phyloP scores from a whole-genome alignment of 805 yeast species.

The Starmerella geochares region DNA sequence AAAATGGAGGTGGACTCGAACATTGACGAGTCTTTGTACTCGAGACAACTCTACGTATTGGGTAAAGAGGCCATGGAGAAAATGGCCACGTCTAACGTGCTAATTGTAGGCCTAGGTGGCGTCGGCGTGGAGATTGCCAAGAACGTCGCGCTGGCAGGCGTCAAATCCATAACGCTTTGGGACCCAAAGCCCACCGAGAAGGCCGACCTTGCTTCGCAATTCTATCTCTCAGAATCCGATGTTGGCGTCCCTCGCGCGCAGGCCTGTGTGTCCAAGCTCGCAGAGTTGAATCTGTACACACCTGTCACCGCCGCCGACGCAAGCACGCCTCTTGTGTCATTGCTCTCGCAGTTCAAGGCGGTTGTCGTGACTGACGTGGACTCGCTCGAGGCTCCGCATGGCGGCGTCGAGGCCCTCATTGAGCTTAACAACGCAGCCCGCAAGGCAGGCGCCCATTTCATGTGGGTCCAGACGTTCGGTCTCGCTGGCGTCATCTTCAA shows the following conservation, averaged over 20 bases:
- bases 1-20: slow-evolving; percentile 8
- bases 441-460: slow-evolving; percentile 60
- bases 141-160: slow-evolving; percentile 94
- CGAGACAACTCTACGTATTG: slow-evolving; percentile 87
- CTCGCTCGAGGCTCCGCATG: slow-evolving; percentile 27
- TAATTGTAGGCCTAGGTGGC: slow-evolving; percentile 82
- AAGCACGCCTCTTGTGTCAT: slow-evolving; percentile 41
- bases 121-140: slow-evolving; percentile 94
- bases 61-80: slow-evolving; percentile 98
- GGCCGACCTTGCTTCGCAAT: slow-evolving; percentile 78
- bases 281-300: slow-evolving; percentile 82
- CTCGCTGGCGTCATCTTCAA: slow-evolving; percentile 80
- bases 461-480: slow-evolving; percentile 75
- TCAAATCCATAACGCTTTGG: slow-evolving; percentile 73
- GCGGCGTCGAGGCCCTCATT: slow-evolving; percentile 55
- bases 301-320: slow-evolving; percentile 59
- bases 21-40: slow-evolving; percentile 89
- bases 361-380: slow-evolving; percentile 76
- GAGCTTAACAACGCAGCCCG: slow-evolving; percentile 69
- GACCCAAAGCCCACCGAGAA: slow-evolving; percentile 65
- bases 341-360: slow-evolving; percentile 53
- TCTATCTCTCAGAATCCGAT: slow-evolving; percentile 62
- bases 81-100: slow-evolving; percentile 89
- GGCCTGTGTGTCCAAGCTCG: slow-evolving; percentile 54
- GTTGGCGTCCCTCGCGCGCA: slow-evolving; percentile 69